Evolutionary conservation across 768 basidiomycete species (phyloP).

Genomic region (Podaxis sp.): DNA sequence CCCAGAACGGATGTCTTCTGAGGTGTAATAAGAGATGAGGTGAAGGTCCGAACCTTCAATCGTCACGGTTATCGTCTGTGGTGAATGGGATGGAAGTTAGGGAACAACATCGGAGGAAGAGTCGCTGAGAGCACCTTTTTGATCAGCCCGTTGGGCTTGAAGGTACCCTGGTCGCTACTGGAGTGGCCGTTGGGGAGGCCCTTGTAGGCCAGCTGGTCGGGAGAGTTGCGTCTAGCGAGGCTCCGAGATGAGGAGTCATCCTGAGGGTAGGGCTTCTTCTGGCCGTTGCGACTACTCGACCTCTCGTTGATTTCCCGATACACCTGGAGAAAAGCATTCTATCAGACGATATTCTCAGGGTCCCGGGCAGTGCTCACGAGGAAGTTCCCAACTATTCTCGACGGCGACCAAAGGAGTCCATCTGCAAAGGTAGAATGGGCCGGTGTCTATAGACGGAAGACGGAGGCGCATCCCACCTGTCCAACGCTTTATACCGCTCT

Average conservation of each 20-base stretch:
- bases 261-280: conserved; percentile 50
- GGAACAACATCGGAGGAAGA: neutral
- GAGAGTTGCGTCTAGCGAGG: conserved; percentile 39
- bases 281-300: conserved; percentile 52
- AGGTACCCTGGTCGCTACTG: conserved; percentile 52
- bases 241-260: conserved; percentile 44
- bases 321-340: conserved; percentile 44
- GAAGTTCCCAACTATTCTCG: conserved; percentile 83
- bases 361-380: conserved; percentile 46
- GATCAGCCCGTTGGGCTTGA: conserved; percentile 72
- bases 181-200: conserved; percentile 31
- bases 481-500: conserved; percentile 87
- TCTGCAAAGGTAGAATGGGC: conserved; percentile 30
- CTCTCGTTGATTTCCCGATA: conserved; percentile 81
- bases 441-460: conserved; percentile 19
- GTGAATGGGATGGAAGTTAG: neutral
- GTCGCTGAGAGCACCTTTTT: conserved; percentile 59
- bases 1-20: conserved; percentile 73
- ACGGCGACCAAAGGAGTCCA: conserved; percentile 78
- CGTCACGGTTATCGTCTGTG: conserved; percentile 81
- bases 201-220: conserved; percentile 38
- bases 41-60: conserved; percentile 81
- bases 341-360: neutral
- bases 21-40: conserved; percentile 81
- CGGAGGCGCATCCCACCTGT: conserved; percentile 48